These are phyloP conservation scores for Fusarium liriodendri DNA, from an alignment of 2,329 filamentous ascomycete species.

Conservation along the genomic window DNA sequence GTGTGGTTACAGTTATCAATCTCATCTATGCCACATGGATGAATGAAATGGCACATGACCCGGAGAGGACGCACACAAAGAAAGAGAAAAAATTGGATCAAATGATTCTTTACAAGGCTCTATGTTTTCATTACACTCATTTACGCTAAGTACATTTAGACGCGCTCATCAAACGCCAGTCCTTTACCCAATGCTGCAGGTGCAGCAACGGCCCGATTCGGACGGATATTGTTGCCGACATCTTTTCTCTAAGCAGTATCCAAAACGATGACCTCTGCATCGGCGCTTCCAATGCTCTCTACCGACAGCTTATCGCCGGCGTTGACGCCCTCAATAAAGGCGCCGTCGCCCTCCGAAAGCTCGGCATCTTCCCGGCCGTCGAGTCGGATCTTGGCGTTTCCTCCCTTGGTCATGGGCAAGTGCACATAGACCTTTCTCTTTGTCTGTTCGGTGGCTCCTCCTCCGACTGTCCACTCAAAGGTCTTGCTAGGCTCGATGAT, in stretches of 20 bases:
- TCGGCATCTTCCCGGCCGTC: slow-evolving; percentile 73
- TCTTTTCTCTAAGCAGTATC: slow-evolving; percentile 65
- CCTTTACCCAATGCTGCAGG: background rate
- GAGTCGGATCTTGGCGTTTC: slow-evolving; percentile 77
- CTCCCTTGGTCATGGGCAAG: slow-evolving; percentile 81
- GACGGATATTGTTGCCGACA: background rate
- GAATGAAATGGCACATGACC: background rate
- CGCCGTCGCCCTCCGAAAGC: slow-evolving; percentile 82
- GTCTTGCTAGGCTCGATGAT: slow-evolving; percentile 73
- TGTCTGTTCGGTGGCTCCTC: slow-evolving; percentile 59
- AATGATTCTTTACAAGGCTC: background rate
- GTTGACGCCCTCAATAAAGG: slow-evolving; percentile 75
- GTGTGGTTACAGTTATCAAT: background rate
- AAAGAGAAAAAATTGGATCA: background rate
- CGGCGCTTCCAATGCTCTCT: slow-evolving; percentile 75
- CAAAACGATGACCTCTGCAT: slow-evolving; percentile 76
- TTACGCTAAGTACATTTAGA: slow-evolving; percentile 26
- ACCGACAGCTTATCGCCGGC: slow-evolving; percentile 72
- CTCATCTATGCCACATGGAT: background rate
- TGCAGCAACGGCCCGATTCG: slow-evolving; percentile 1
- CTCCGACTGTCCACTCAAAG: slow-evolving; percentile 81
- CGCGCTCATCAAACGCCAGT: background rate
- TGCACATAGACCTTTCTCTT: slow-evolving; percentile 84
- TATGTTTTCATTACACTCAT: slow-evolving; percentile 9
- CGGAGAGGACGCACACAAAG: background rate